These are phyloP conservation scores for Acer negundo DNA, from an alignment of 345 rosid genomes.

Conservation along the genomic window DNA sequence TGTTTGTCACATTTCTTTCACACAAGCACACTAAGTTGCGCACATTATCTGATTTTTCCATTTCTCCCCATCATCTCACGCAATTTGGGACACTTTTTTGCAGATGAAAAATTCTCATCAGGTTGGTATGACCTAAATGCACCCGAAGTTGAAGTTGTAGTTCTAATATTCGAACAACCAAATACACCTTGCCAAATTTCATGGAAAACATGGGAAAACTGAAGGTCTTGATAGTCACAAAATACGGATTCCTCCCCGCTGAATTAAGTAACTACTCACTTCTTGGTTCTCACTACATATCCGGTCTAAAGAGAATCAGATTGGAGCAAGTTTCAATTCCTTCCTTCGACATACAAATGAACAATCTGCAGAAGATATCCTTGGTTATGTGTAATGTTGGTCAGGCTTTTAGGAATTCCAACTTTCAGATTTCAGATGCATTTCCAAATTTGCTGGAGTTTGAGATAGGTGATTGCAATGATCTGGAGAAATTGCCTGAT, in stretches of 20 bases:
- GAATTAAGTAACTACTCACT: slow-evolving; percentile 36
- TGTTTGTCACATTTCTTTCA: background rate
- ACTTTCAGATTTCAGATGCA: slow-evolving; percentile 12
- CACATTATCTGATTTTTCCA: background rate
- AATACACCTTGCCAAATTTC: slow-evolving; percentile 49
- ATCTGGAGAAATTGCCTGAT: slow-evolving; percentile 38
- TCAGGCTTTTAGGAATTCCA: slow-evolving; percentile 25
- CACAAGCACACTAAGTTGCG: background rate
- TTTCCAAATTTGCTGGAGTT: slow-evolving; percentile 51
- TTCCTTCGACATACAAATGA: slow-evolving; percentile 13
- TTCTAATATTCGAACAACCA: slow-evolving; percentile 38
- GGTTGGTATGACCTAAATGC: slow-evolving; percentile 41
- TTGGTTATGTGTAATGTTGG: slow-evolving; percentile 46
- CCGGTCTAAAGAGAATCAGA: slow-evolving; percentile 57
- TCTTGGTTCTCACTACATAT: background rate
- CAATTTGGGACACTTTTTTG: background rate
- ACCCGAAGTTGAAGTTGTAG: slow-evolving; percentile 46
- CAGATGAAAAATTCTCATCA: slow-evolving; percentile 55
- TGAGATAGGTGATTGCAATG: slow-evolving; percentile 48
- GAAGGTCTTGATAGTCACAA: slow-evolving; percentile 47
- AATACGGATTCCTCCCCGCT: slow-evolving; percentile 33
- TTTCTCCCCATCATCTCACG: background rate
- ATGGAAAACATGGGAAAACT: slow-evolving; percentile 44
- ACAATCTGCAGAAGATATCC: slow-evolving; percentile 44
- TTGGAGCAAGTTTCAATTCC: slow-evolving; percentile 43